A percentile compares a stretch with the other conserved stretches of the same genome.
These are phyloP conservation scores for Taxillus chinensis DNA, from an alignment of 164 flowering plant species.

Conservation along the genomic window DNA sequence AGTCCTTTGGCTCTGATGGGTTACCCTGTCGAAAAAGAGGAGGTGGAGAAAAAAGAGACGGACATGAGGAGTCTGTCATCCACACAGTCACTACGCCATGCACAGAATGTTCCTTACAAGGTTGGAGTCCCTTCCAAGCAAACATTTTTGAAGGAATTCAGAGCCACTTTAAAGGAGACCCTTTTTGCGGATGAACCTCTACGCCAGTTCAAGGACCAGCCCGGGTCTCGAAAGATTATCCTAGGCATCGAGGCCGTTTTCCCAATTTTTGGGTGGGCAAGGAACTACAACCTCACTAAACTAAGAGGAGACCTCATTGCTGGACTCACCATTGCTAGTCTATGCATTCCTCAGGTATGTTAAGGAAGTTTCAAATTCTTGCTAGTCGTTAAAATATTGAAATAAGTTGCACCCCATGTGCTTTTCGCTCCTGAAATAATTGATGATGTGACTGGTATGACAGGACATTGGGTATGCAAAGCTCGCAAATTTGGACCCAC, in stretches of 20 bases:
- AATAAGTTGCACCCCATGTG: background rate
- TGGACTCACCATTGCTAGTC: slow-evolving; percentile 82
- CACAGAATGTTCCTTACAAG: slow-evolving; percentile 25
- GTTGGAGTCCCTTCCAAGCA: slow-evolving; percentile 58
- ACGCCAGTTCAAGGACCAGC: slow-evolving; percentile 59
- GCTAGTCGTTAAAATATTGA: background rate
- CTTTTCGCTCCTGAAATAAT: background rate
- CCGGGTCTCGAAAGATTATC: slow-evolving; percentile 39
- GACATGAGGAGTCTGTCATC: slow-evolving; percentile 32
- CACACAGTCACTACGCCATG: slow-evolving; percentile 11
- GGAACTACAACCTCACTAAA: slow-evolving; percentile 36
- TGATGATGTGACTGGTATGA: background rate
- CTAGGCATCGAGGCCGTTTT: slow-evolving; percentile 58
- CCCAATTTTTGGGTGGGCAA: slow-evolving; percentile 69
- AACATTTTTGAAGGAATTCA: slow-evolving; percentile 44
- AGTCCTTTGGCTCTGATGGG: slow-evolving; percentile 16
- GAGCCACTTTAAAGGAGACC: slow-evolving; percentile 41
- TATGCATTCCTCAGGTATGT: slow-evolving; percentile 78
- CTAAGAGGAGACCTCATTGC: slow-evolving; percentile 68
- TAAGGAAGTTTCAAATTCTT: background rate
- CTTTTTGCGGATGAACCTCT: slow-evolving; percentile 73
- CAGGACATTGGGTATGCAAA: slow-evolving; percentile 46
- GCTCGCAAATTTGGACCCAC: slow-evolving; percentile 35
- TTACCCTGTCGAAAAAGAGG: slow-evolving; percentile 18
- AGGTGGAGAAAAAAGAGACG: slow-evolving; percentile 24